These are phyloP conservation scores for Piromyces finnis DNA, from an alignment of 192 early-diverging fungal species.

Conservation along the genomic window DNA sequence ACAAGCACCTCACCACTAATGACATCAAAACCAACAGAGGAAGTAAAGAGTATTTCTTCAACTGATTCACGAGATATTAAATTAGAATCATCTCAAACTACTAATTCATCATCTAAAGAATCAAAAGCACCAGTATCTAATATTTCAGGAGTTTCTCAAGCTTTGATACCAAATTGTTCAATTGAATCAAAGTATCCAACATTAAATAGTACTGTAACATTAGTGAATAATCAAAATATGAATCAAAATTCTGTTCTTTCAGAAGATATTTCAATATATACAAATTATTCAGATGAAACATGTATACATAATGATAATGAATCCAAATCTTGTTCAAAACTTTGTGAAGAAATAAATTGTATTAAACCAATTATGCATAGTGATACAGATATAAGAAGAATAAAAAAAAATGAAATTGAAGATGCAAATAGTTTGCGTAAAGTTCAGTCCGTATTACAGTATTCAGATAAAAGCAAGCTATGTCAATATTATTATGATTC, in stretches of 20 bases:
- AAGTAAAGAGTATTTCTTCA: not conserved
- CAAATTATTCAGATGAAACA: not conserved
- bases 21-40: not conserved
- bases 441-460: not conserved
- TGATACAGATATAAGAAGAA: not conserved
- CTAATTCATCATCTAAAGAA: not conserved
- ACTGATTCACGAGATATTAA: not conserved
- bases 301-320: not conserved
- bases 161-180: not conserved
- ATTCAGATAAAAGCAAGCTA: not conserved
- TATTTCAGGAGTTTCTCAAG: not conserved
- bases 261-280: not conserved
- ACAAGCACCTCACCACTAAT: not conserved
- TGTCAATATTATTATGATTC: not conserved
- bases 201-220: not conserved
- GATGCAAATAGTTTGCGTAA: not conserved
- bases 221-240: not conserved
- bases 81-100: not conserved
- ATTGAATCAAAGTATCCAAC: not conserved
- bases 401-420: not conserved
- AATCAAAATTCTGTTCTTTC: not conserved
- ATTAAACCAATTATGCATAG: not conserved
- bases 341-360: not conserved
- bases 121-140: not conserved
- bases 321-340: not conserved